A percentile compares a stretch with the other conserved stretches of the same genome.
Evolutionary conservation across 805 yeast species (phyloP).

Genomic region (Lipomyces orientalis): DNA sequence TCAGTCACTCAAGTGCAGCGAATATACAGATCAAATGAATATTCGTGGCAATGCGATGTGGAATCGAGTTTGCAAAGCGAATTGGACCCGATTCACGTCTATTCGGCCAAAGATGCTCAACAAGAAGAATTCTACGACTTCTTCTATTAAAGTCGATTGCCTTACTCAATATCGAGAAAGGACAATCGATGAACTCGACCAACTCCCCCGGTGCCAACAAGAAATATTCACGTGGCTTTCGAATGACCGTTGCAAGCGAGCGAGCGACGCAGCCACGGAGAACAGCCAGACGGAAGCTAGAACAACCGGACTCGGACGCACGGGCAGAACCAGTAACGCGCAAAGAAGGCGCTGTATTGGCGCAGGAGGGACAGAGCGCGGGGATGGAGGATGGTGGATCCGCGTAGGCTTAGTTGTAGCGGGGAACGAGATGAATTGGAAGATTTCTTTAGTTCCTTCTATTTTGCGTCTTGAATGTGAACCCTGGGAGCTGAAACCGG

Average conservation of each 20-base stretch:
- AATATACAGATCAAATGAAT: not conserved
- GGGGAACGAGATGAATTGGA: not conserved
- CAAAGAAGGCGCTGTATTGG: not conserved
- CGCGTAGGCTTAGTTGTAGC: not conserved
- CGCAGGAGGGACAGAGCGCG: not conserved
- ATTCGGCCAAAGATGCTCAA: not conserved
- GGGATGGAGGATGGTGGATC: slow-evolving; percentile 2
- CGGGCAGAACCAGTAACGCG: slow-evolving; percentile 1
- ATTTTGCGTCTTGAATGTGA: not conserved
- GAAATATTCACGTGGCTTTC: not conserved
- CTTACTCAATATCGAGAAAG: not conserved
- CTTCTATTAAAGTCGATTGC: not conserved
- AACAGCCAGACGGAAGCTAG: not conserved
- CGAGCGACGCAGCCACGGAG: slow-evolving; percentile 1
- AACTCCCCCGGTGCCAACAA: not conserved
- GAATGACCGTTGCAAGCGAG: not conserved
- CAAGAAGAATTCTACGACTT: not conserved
- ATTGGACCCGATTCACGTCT: not conserved
- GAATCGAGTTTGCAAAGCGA: not conserved
- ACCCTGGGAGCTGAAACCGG: not conserved
- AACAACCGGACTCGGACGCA: not conserved
- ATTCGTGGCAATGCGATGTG: not conserved
- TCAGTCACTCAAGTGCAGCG: not conserved
- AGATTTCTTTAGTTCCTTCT: not conserved
- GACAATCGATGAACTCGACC: not conserved